phyloP scores from a whole-genome alignment of 1,139 yeast genomes.

The Blastobotrys raffinosifermentans region DNA sequence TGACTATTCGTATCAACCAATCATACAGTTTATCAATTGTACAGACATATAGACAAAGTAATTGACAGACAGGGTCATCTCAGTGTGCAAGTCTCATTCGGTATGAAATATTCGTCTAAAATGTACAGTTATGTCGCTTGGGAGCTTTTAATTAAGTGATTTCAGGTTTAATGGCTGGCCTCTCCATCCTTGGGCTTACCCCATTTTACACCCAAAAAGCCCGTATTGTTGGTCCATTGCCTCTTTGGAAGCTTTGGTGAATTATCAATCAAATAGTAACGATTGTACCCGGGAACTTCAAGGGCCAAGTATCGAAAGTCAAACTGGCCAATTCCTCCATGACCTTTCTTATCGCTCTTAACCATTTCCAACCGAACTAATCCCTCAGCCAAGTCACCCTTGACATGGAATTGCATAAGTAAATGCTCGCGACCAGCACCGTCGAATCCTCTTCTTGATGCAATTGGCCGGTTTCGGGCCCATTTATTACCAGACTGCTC shows the following conservation, averaged over 20 bases:
- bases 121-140: too few species aligned
- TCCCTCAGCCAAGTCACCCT: constrained; percentile 56
- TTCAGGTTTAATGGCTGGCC: too few species aligned
- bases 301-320: constrained; percentile 69
- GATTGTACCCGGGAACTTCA: constrained; percentile 65
- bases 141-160: too few species aligned
- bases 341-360: constrained; percentile 22
- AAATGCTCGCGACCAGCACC: constrained; percentile 74
- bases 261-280: constrained; percentile 64
- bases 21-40: too few species aligned
- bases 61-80: too few species aligned
- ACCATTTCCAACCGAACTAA: constrained; percentile 74
- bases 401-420: constrained; percentile 81
- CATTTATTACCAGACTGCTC: constrained; percentile 63
- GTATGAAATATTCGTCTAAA: too few species aligned
- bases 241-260: constrained; percentile 31
- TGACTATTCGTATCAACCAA: too few species aligned
- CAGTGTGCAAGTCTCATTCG: too few species aligned
- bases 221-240: constrained; percentile 35
- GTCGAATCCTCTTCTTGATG: constrained; percentile 46
- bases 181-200: too few species aligned
- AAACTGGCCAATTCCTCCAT: constrained; percentile 50
- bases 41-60: too few species aligned
- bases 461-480: constrained; percentile 83
- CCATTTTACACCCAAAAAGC: constrained; percentile 81